Conservation (phyloP, 768 basidiomycete species). For the Antrodiella citrinella region DNA sequence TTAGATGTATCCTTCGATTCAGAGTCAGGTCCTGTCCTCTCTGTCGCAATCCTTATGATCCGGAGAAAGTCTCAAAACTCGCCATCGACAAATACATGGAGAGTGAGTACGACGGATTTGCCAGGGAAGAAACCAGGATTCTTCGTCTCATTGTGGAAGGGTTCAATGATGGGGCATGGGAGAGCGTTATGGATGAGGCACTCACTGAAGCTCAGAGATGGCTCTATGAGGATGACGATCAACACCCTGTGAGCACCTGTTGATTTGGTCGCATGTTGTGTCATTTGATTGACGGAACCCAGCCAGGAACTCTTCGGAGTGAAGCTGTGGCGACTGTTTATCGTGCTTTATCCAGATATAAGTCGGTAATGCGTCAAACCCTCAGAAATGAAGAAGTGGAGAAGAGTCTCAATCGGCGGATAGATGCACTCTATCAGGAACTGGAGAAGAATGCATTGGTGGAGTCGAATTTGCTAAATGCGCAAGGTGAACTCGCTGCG, state of each 20-base stretch:
- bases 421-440: no score
- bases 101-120: background rate
- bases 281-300: background rate
- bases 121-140: background rate
- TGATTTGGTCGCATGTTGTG: background rate
- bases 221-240: background rate
- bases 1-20: no score
- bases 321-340: background rate
- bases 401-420: no score
- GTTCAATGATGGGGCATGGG: background rate
- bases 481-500: no score
- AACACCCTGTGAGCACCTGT: no score
- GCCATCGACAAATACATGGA: slow-evolving; percentile 40
- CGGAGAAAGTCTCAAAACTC: slow-evolving; percentile 56
- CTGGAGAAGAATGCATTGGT: no score
- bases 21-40: slow-evolving; percentile 51
- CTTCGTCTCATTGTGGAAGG: background rate
- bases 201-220: background rate
- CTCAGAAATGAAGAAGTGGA: no score
- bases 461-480: no score
- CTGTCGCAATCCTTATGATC: slow-evolving; percentile 52
- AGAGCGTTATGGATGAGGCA: background rate
- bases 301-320: background rate
- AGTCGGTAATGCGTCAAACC: no score
- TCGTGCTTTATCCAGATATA: background rate